Percentiles rank a stretch among this genome's conserved stretches.
Evolutionary conservation across 1,139 yeast species (phyloP).

Genomic region (Suhomyces atakaporum): DNA sequence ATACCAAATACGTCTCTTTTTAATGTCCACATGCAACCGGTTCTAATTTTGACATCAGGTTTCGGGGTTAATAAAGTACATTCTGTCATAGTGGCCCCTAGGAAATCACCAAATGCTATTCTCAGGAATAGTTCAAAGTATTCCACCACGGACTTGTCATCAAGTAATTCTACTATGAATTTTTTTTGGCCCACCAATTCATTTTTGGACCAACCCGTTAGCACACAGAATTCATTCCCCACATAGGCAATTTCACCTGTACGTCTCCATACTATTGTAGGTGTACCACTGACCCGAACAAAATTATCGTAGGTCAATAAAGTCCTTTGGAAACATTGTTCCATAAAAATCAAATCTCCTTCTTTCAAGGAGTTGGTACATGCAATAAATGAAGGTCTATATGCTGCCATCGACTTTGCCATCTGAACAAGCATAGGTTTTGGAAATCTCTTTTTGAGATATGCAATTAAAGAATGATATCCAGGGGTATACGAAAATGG

Average conservation of each 20-base stretch:
- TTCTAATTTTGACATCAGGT: conserved; percentile 51
- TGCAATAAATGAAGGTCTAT: conserved; percentile 90
- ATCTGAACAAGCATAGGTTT: conserved; percentile 72
- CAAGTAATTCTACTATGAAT: conserved; percentile 87
- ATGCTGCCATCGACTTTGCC: conserved; percentile 87
- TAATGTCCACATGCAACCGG: conserved; percentile 88
- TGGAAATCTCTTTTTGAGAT: conserved; percentile 70
- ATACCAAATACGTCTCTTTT: conserved; percentile 65
- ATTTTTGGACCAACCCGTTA: conserved; percentile 86
- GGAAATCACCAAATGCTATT: conserved; percentile 88
- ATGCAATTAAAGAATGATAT: conserved; percentile 77
- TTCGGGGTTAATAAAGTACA: conserved; percentile 72
- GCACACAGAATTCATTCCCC: conserved; percentile 84
- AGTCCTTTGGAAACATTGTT: conserved; percentile 92
- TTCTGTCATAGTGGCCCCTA: conserved; percentile 87
- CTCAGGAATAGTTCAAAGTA: conserved; percentile 83
- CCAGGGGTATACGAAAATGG: conserved; percentile 93
- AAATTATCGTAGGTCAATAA: conserved; percentile 84
- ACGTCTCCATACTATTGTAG: conserved; percentile 92
- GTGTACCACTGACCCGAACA: conserved; percentile 84
- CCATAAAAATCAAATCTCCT: conserved; percentile 92
- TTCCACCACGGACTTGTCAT: conserved; percentile 81
- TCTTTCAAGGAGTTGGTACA: conserved; percentile 86
- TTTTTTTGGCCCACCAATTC: conserved; percentile 61
- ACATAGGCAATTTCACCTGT: conserved; percentile 95